Conservation (phyloP, 371 early-diverging fungal species). For the Apophysomyces sp. region DNA sequence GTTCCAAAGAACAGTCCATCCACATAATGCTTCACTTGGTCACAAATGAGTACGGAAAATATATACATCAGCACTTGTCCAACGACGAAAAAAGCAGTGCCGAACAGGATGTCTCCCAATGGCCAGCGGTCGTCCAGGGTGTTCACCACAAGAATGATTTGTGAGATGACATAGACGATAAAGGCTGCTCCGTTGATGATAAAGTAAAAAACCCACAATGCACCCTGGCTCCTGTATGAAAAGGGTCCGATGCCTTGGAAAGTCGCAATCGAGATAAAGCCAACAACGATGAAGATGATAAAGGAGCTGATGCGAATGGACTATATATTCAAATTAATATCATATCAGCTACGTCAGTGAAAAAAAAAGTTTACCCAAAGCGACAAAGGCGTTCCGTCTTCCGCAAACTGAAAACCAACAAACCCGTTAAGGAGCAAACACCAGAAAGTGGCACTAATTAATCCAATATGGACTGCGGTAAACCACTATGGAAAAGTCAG, state of each 20-base stretch:
- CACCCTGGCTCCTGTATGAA: slow-evolving; percentile 55
- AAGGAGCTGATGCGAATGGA: slow-evolving; percentile 78
- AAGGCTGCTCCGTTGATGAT: slow-evolving; percentile 79
- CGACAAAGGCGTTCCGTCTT: slow-evolving; percentile 86
- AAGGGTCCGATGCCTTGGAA: slow-evolving; percentile 68
- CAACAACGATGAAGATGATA: slow-evolving; percentile 70
- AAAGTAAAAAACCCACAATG: slow-evolving; percentile 80
- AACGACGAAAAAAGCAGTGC: slow-evolving; percentile 74
- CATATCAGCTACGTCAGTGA: no score
- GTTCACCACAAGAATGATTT: slow-evolving; percentile 85
- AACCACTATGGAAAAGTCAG: slow-evolving; percentile 60
- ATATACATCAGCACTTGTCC: slow-evolving; percentile 79
- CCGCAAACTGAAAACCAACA: slow-evolving; percentile 91
- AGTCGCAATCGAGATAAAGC: slow-evolving; percentile 77
- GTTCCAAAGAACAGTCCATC: slow-evolving; percentile 94
- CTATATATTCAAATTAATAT: no score
- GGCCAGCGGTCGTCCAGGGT: slow-evolving; percentile 95
- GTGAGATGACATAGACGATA: slow-evolving; percentile 80
- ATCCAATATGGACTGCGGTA: slow-evolving; percentile 73
- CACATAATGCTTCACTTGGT: slow-evolving; percentile 85
- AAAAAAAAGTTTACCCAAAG: slow-evolving; percentile 65
- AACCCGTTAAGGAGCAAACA: slow-evolving; percentile 88
- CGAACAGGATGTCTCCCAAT: slow-evolving; percentile 86
- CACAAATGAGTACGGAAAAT: slow-evolving; percentile 74
- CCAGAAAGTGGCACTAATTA: slow-evolving; percentile 82